Evolutionary conservation across 1,139 yeast species (phyloP).

Genomic region (Ogataea hybrid): DNA sequence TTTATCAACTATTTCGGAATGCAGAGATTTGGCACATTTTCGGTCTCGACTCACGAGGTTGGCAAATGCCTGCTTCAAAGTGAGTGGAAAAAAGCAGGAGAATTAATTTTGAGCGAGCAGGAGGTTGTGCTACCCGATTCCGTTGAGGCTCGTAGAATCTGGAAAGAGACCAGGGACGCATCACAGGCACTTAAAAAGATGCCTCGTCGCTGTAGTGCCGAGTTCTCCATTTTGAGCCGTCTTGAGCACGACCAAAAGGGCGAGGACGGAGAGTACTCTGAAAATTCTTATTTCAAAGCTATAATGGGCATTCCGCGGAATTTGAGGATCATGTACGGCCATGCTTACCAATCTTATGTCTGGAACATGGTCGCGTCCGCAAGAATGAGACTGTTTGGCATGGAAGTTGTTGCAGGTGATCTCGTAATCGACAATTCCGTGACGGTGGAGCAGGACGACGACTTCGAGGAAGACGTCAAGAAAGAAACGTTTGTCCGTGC

Average conservation of each 20-base stretch:
- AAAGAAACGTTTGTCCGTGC: constrained; percentile 58
- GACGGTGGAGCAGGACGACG: constrained; percentile 34
- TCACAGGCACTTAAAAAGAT: constrained; percentile 60
- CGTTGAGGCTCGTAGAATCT: constrained; percentile 72
- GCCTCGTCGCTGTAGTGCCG: constrained; percentile 91
- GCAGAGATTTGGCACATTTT: constrained; percentile 97
- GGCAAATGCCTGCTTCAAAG: constrained; percentile 71
- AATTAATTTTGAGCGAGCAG: constrained; percentile 79
- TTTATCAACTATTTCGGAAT: constrained; percentile 93
- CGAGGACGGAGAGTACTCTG: constrained; percentile 45
- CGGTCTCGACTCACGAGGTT: constrained; percentile 82
- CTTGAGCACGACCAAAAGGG: constrained; percentile 46
- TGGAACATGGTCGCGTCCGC: constrained; percentile 90
- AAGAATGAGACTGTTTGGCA: constrained; percentile 71
- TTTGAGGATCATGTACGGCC: constrained; percentile 91
- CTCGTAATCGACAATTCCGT: constrained; percentile 43
- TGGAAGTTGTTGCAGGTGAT: constrained; percentile 76
- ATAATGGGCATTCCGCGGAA: constrained; percentile 91
- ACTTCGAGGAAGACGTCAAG: constrained; percentile 62
- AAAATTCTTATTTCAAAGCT: constrained; percentile 65
- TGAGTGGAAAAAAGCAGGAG: constrained; percentile 80
- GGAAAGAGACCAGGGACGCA: constrained; percentile 77
- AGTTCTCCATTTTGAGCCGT: constrained; percentile 63
- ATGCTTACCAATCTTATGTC: constrained; percentile 93
- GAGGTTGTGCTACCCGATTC: constrained; percentile 82